Conservation (phyloP, 2,329 filamentous ascomycete species). For the Malbranchea cinnamomea region DNA sequence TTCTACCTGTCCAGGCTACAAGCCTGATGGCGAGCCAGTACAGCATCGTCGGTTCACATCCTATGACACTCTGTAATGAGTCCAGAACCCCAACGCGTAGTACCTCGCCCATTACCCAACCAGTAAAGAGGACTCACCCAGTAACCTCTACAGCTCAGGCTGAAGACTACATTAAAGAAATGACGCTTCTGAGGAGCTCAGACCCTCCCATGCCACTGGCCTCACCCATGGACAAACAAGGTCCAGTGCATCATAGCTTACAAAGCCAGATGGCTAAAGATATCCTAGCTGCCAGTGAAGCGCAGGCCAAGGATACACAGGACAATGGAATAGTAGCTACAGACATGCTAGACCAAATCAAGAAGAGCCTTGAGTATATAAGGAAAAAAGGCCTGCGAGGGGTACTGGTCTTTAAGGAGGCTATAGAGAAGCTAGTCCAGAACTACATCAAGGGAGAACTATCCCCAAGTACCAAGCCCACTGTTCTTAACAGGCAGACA, state of each 20-base stretch:
- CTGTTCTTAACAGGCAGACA: not conserved
- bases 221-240: not conserved
- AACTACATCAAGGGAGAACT: not conserved
- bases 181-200: not conserved
- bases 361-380: no score
- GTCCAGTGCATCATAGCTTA: not conserved
- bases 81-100: not conserved
- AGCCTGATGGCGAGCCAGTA: constrained; percentile 2
- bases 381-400: no score
- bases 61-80: not conserved
- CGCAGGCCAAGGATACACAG: no score
- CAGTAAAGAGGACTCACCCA: not conserved
- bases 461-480: not conserved
- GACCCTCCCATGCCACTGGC: not conserved
- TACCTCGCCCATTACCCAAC: not conserved
- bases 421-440: not conserved
- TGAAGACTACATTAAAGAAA: no score
- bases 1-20: not conserved
- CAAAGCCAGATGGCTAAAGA: no score
- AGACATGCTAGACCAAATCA: constrained; percentile 1
- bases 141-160: not conserved
- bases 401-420: no score
- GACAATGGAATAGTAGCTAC: no score
- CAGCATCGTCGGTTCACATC: not conserved
- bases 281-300: no score